Evolutionary conservation across 208 protist species (phyloP).

Genomic region (Acanthamoeba divionensis): DNA sequence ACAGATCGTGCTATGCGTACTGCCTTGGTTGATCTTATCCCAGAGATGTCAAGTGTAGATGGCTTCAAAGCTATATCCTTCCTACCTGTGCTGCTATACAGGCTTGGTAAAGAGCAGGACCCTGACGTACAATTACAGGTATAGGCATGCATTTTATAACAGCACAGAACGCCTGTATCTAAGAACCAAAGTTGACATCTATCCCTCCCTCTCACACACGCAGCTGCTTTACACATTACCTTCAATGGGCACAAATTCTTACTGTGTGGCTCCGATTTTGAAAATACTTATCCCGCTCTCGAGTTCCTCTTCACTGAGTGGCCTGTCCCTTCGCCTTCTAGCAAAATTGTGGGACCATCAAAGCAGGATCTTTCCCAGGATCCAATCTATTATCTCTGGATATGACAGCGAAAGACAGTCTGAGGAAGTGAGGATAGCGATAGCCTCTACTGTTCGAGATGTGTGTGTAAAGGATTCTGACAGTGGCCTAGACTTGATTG

Average conservation of each 20-base stretch:
- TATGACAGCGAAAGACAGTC: not conserved
- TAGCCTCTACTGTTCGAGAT: not conserved
- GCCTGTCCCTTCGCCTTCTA: not conserved
- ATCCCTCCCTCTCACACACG: not conserved
- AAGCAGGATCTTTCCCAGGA: not conserved
- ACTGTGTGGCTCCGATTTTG: conserved; percentile 2
- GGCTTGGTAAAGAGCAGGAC: not conserved
- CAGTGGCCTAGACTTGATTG: not conserved
- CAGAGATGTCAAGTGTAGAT: not conserved
- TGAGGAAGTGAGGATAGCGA: not conserved
- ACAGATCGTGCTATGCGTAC: not conserved
- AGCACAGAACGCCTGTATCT: not conserved
- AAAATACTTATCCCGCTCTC: not conserved
- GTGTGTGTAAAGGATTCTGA: not conserved
- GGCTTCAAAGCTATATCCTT: not conserved
- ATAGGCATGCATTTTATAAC: not conserved
- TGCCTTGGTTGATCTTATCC: not conserved
- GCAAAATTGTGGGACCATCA: not conserved
- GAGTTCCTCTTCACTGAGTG: not conserved
- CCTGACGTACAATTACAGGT: not conserved
- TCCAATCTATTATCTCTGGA: not conserved
- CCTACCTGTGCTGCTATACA: not conserved
- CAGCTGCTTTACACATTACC: not conserved
- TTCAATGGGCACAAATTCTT: not conserved
- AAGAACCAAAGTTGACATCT: not conserved